These are phyloP conservation scores for Ricinus communis DNA, from an alignment of 345 rosid species.

Conservation along the genomic window DNA sequence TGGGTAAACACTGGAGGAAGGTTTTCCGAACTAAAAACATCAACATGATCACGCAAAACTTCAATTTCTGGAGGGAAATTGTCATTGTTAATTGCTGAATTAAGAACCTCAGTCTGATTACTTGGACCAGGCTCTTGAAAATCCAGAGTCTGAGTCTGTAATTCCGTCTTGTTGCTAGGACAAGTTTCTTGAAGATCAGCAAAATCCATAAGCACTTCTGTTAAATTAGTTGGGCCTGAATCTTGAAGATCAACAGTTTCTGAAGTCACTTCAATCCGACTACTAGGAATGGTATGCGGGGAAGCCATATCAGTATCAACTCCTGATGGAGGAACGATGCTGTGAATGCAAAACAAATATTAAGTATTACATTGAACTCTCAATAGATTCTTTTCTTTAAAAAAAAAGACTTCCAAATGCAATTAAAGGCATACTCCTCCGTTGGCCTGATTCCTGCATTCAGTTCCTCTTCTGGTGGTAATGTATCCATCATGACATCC, in stretches of 20 bases:
- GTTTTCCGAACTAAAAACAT: constrained; percentile 33
- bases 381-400: neutral
- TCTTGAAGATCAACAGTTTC: constrained; percentile 4
- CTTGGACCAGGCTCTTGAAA: constrained; percentile 34
- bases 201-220: constrained; percentile 11
- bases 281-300: neutral
- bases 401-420: neutral
- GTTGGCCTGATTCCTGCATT: constrained; percentile 28
- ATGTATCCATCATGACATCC: constrained; percentile 39
- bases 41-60: constrained; percentile 51
- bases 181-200: constrained; percentile 21
- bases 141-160: constrained; percentile 16
- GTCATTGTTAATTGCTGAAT: constrained; percentile 14
- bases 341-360: constrained; percentile 16
- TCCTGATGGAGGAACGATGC: constrained; percentile 28
- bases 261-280: constrained; percentile 13
- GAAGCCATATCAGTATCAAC: constrained; percentile 13
- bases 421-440: constrained; percentile 46
- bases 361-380: neutral
- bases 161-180: constrained; percentile 33
- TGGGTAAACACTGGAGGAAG: constrained; percentile 28
- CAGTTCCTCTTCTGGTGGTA: constrained; percentile 20
- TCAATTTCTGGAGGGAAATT: constrained; percentile 56
- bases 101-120: constrained; percentile 33
- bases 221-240: constrained; percentile 16